Evolutionary conservation across 192 early-diverging fungal species (phyloP).

Genomic region (Funneliformis geosporum): DNA sequence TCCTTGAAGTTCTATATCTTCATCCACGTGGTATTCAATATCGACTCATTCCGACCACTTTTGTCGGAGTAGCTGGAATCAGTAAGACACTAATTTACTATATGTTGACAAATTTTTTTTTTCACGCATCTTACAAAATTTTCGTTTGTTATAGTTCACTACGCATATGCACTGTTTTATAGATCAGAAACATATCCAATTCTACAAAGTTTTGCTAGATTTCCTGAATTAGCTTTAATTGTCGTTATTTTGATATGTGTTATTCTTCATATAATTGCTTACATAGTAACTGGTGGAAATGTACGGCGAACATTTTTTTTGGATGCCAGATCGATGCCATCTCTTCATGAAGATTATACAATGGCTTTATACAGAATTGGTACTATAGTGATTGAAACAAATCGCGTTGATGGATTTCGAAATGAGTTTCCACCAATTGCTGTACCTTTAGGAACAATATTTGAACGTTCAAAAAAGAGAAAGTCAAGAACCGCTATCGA

Average conservation of each 20-base stretch:
- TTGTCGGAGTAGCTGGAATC: constrained; percentile 47
- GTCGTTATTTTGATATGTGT: constrained; percentile 45
- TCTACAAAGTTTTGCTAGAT: constrained; percentile 43
- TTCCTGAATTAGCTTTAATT: constrained; percentile 50
- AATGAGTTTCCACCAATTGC: constrained; percentile 47
- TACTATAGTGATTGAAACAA: constrained; percentile 43
- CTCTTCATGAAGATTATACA: constrained; percentile 45
- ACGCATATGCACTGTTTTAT: constrained; percentile 41
- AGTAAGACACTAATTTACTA: constrained; percentile 4
- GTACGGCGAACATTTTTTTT: constrained; percentile 48
- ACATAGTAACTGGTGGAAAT: constrained; percentile 47
- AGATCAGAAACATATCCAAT: constrained; percentile 43
- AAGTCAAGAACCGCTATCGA: not conserved
- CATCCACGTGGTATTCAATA: constrained; percentile 43
- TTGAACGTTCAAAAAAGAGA: constrained; percentile 35
- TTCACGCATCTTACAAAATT: not conserved
- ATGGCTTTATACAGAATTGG: constrained; percentile 51
- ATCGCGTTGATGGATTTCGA: constrained; percentile 44
- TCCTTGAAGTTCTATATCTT: constrained; percentile 45
- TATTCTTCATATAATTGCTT: constrained; percentile 43
- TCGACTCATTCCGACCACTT: constrained; percentile 43
- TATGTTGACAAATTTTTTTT: not conserved
- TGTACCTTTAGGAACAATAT: constrained; percentile 44
- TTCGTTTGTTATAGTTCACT: constrained; percentile 32
- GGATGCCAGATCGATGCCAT: constrained; percentile 43